A percentile compares a stretch with the other conserved stretches of the same genome.
Conservation (phyloP, 371 early-diverging fungal genomes). For the Mucor saturninus region DNA sequence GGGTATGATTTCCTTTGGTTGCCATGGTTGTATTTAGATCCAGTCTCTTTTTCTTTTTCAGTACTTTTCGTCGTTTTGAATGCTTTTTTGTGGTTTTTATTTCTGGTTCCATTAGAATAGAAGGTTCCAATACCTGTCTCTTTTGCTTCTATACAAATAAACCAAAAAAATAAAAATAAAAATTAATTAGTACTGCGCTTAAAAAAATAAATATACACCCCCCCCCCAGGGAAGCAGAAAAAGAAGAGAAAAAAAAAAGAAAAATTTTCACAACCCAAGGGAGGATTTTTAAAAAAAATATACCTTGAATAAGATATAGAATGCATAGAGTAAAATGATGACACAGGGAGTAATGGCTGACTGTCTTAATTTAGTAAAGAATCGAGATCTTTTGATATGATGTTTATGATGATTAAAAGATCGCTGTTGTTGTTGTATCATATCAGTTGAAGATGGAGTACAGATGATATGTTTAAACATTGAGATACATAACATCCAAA, state of each 20-base stretch:
- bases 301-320: constrained; percentile 27
- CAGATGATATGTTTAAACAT: constrained; percentile 15
- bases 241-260: neutral
- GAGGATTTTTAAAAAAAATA: neutral
- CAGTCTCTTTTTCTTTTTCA: neutral
- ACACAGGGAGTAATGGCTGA: constrained; percentile 10
- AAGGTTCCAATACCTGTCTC: neutral
- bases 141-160: neutral
- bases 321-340: constrained; percentile 16
- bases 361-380: constrained; percentile 19
- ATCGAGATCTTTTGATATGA: constrained; percentile 9
- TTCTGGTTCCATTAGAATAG: neutral
- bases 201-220: neutral
- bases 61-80: neutral
- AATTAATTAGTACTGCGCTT: constrained; percentile 5
- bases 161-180: neutral
- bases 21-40: neutral
- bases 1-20: neutral
- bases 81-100: neutral
- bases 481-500: constrained; percentile 19
- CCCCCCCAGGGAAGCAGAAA: neutral
- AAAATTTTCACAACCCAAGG: constrained; percentile 6
- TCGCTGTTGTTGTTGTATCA: constrained; percentile 9
- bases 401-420: neutral
- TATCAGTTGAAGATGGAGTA: neutral